These are phyloP conservation scores for Solanum arcanum DNA, from an alignment of 257 asterid genomes.

Conservation along the genomic window DNA sequence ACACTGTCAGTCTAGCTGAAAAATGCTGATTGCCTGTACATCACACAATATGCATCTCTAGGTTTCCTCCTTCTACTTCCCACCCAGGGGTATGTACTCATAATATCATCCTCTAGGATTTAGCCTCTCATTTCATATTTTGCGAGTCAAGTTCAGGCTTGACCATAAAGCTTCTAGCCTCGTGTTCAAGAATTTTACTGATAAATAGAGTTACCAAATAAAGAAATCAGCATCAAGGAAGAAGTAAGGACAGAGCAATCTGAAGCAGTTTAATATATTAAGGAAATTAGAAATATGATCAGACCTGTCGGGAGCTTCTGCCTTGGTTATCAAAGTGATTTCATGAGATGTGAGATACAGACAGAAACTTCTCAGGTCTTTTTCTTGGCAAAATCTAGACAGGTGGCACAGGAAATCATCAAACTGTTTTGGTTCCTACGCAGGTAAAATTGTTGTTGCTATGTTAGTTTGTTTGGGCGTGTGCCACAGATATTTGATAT, in stretches of 20 bases:
- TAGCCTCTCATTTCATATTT: neutral
- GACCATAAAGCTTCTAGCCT: slow-evolving; percentile 27
- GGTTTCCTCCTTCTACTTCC: neutral
- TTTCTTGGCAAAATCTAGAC: slow-evolving; percentile 41
- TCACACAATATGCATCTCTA: neutral
- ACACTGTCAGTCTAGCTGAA: neutral
- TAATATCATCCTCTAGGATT: neutral
- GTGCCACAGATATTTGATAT: neutral
- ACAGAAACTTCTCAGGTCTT: slow-evolving; percentile 31
- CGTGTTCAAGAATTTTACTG: slow-evolving; percentile 60
- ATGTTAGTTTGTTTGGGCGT: neutral
- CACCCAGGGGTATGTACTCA: slow-evolving; percentile 7
- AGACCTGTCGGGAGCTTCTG: slow-evolving; percentile 80
- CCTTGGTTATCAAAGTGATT: slow-evolving; percentile 50
- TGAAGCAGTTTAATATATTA: neutral
- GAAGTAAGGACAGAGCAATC: neutral
- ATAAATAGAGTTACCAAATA: neutral
- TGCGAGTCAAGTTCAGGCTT: slow-evolving; percentile 42
- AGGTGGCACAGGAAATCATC: slow-evolving; percentile 54
- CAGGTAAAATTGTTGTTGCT: neutral
- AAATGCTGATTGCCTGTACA: neutral
- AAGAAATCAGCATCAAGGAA: neutral
- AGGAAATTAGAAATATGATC: neutral
- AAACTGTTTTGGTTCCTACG: slow-evolving; percentile 79
- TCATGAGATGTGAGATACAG: slow-evolving; percentile 35